phyloP scores from a whole-genome alignment of 306 rosid genomes.

The Rubus parviflorus region DNA sequence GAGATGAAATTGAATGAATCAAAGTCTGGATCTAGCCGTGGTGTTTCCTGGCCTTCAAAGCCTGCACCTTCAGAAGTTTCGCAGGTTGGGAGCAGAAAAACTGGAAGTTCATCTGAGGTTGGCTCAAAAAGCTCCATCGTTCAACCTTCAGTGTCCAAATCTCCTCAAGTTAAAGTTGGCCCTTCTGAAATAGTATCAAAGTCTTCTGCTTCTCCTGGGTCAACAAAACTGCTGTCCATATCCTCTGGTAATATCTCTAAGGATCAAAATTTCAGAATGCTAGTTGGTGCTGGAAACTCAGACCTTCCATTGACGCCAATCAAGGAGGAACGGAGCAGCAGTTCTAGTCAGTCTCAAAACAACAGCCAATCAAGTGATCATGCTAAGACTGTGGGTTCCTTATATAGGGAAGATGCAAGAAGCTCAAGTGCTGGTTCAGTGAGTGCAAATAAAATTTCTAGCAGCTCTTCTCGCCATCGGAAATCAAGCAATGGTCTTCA shows the following conservation, averaged over 20 bases:
- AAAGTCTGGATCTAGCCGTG: slow-evolving; percentile 59
- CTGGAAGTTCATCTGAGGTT: slow-evolving; percentile 60
- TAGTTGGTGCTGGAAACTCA: slow-evolving; percentile 44
- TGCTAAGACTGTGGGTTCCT: slow-evolving; percentile 58
- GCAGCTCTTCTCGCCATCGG: slow-evolving; percentile 63
- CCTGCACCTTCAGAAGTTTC: slow-evolving; percentile 54
- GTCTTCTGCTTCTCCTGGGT: slow-evolving; percentile 49
- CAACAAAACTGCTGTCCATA: slow-evolving; percentile 42
- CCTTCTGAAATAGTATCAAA: slow-evolving; percentile 52
- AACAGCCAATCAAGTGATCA: slow-evolving; percentile 82
- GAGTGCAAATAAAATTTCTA: slow-evolving; percentile 58
- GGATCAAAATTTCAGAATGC: slow-evolving; percentile 45
- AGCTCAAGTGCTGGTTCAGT: slow-evolving; percentile 68
- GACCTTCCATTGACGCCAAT: slow-evolving; percentile 59
- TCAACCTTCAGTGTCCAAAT: slow-evolving; percentile 55
- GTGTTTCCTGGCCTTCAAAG: slow-evolving; percentile 58
- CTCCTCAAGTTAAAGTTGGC: slow-evolving; percentile 47
- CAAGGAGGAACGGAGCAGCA: slow-evolving; percentile 85
- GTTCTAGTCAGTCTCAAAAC: slow-evolving; percentile 85
- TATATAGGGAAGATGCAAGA: slow-evolving; percentile 67
- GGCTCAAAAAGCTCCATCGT: slow-evolving; percentile 56
- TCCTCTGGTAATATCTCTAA: slow-evolving; percentile 36
- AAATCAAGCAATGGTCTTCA: slow-evolving; percentile 60
- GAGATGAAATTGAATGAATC: slow-evolving; percentile 74
- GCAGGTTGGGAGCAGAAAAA: slow-evolving; percentile 55